Evolutionary conservation across 192 early-diverging fungal genomes (phyloP).

Genomic region (Piromyces finnis): DNA sequence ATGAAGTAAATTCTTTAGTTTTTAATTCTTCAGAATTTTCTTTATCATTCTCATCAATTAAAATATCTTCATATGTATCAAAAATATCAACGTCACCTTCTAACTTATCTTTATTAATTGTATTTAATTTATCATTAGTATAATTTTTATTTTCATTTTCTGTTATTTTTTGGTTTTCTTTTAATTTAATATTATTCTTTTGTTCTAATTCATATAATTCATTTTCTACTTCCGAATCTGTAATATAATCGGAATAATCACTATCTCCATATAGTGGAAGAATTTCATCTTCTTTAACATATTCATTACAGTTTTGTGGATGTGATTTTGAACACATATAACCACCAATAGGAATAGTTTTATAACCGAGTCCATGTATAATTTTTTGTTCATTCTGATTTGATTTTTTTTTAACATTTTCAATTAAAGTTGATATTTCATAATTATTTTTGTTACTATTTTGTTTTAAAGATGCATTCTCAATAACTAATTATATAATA

Average conservation of each 20-base stretch:
- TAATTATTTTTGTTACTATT: neutral
- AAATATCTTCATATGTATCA: neutral
- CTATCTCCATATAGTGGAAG: conserved; percentile 24
- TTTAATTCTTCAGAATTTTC: neutral
- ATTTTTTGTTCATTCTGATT: neutral
- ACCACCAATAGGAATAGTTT: conserved; percentile 4
- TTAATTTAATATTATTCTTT: neutral
- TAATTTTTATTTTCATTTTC: neutral
- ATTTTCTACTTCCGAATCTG: neutral
- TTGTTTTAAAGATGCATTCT: neutral
- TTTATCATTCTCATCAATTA: neutral
- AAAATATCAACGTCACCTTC: neutral
- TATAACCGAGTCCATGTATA: neutral
- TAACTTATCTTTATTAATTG: neutral
- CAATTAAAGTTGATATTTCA: neutral
- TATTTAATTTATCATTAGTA: neutral
- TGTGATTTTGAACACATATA: conserved; percentile 2
- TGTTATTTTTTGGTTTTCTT: neutral
- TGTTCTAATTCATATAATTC: neutral
- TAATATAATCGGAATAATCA: conserved; percentile 1
- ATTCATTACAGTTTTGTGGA: conserved; percentile 1
- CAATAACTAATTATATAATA: neutral
- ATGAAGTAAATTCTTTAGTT: too few relatives aligned
- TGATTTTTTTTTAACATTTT: neutral
- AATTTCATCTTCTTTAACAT: conserved; percentile 3